Conservation (phyloP, 2,329 filamentous ascomycete species). For the Fusarium brevicatenulatum region DNA sequence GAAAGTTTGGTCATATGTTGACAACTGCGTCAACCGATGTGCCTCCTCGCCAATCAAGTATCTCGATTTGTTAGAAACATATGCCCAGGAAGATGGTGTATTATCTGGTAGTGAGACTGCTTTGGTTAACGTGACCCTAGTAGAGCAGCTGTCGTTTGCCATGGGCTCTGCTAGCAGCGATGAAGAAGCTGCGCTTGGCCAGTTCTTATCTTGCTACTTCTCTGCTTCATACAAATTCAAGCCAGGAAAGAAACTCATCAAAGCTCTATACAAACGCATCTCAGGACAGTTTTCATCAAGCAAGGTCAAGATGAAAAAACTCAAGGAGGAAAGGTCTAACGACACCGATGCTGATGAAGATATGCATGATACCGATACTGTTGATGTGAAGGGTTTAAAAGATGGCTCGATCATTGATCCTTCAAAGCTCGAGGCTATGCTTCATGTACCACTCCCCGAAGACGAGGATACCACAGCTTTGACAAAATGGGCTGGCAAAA, state of each 20-base stretch:
- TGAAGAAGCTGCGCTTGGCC: conserved; percentile 59
- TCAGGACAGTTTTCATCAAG: conserved; percentile 45
- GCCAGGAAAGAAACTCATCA: conserved; percentile 50
- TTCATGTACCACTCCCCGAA: conserved; percentile 59
- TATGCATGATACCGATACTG: conserved; percentile 25
- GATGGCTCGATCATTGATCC: conserved; percentile 43
- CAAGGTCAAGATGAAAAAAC: conserved; percentile 40
- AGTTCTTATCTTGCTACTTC: conserved; percentile 69
- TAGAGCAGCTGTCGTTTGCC: conserved; percentile 82
- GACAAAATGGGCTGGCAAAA: conserved; percentile 77
- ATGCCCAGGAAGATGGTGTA: conserved; percentile 45
- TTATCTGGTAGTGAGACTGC: conserved; percentile 54
- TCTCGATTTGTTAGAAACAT: conserved; percentile 73
- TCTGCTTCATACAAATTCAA: conserved; percentile 62
- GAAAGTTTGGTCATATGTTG: conserved; percentile 75
- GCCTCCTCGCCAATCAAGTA: conserved; percentile 84
- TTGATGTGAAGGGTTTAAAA: not conserved
- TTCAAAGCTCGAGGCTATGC: conserved; percentile 62
- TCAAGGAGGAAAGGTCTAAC: conserved; percentile 27
- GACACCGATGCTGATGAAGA: conserved; percentile 30
- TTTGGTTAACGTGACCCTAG: conserved; percentile 73
- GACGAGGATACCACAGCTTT: conserved; percentile 64
- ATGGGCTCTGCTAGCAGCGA: conserved; percentile 60
- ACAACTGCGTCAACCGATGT: conserved; percentile 83
- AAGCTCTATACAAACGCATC: conserved; percentile 47